phyloP scores from a whole-genome alignment of 1,139 yeast species.

The Nematodospora anomalae region DNA sequence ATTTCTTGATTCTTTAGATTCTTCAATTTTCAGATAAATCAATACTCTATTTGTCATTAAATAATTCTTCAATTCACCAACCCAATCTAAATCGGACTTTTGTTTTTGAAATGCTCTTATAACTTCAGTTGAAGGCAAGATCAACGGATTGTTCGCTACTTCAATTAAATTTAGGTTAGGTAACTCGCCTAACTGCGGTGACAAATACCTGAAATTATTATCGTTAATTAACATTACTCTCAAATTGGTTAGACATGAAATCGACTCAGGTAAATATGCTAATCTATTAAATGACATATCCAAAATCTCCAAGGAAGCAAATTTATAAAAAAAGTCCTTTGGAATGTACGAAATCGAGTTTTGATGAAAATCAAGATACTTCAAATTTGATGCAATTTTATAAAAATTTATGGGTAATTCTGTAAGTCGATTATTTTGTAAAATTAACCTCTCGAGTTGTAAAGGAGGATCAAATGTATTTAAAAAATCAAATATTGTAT shows the following conservation, averaged over 20 bases:
- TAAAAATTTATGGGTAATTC: constrained; percentile 51
- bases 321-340: constrained; percentile 23
- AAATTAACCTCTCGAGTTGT: constrained; percentile 51
- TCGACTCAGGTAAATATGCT: constrained; percentile 37
- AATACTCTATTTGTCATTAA: constrained; percentile 30
- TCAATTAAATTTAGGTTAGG: constrained; percentile 61
- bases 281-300: constrained; percentile 66
- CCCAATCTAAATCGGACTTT: constrained; percentile 53
- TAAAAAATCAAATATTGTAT: constrained; percentile 26
- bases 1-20: constrained; percentile 12
- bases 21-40: constrained; percentile 25
- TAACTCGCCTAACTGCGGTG: constrained; percentile 56
- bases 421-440: constrained; percentile 51
- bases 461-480: constrained; percentile 31
- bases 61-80: constrained; percentile 50
- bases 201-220: constrained; percentile 58
- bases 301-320: constrained; percentile 56
- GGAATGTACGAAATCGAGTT: constrained; percentile 61
- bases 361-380: constrained; percentile 66
- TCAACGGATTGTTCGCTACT: constrained; percentile 66
- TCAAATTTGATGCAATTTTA: constrained; percentile 43
- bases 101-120: constrained; percentile 37
- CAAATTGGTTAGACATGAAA: constrained; percentile 43
- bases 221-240: constrained; percentile 63
- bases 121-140: constrained; percentile 47